Base-by-base conservation (phyloP, 2,329 filamentous ascomycete species). In the Colletotrichum trifolii region DNA sequence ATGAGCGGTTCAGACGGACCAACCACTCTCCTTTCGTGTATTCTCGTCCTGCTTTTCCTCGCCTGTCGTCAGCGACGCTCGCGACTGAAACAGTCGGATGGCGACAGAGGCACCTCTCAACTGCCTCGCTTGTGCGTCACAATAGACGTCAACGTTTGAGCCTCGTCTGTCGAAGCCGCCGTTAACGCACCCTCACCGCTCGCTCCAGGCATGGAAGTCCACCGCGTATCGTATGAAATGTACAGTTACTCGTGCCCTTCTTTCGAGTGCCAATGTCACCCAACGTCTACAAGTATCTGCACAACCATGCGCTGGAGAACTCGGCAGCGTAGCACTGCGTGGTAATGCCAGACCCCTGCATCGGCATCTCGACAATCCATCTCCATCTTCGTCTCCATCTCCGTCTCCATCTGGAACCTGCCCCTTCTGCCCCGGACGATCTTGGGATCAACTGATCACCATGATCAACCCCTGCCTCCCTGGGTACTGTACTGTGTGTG, bases 91-190 rank as follows among this genome's bases (percentile, higher is more conserved):
- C 62, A 52, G 39, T 61, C 52, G n/a, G 62, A 65, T 56, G 52
- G 46, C 50, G 17, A 12, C 17, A 58, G 49, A 55, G 43, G 17
- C 15, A 17, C 13, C 35, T n/a, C 43, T 43, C 38, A 33, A 25
- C 45, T 42, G 38, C 47, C 34, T 47, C 55, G 54, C 60, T 57
- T 57, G 48, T 38, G 45, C 53, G n/a, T 49, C 46, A 57, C 36
- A 33, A 50, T 40, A 65, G 52, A 65, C 62, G 52, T 61, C 52
- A 42, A 54, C 46, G 62, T 65, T 61, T 61, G 57, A 65, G 62
- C 46, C 40, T 62, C 57, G 57, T 52, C 36, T 50, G 47, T 39
- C 46, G 43, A 50, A 36, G 39, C 53, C 34, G 36, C 25, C 25
- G 25, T 4, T 25, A 25, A 25, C 25, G 25, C 25, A 25, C 25